Evolutionary conservation across 768 basidiomycete genomes (phyloP), one percentile per base, ranked within the genome.

Genomic region (Chiua virens): DNA sequence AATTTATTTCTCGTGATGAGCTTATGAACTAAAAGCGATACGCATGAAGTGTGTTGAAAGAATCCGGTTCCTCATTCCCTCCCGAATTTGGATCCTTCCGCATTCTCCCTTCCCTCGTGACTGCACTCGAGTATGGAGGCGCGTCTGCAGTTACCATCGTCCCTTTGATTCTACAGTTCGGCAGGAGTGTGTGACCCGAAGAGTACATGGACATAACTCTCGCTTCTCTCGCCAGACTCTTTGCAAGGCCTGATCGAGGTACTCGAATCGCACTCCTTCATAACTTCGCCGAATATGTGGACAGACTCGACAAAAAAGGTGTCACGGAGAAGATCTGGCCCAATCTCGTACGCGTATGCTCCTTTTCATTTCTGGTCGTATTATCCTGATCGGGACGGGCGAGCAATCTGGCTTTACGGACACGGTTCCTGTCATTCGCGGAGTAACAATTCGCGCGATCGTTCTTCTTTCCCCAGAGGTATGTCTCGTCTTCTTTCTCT

Each of bases 351-450:
- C n/a, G 64, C 51, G 21, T 23, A 1, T 10, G 9, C 5, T 42
- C 3, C 10, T 11, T 8, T 17, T 23, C n/a, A 23, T 20, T 14
- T 18, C 28, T 15, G n/a, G n/a, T 7, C 11, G 17, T 15, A 34
- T n/a, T 10, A 11, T 36, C 9, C 21, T 57, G 18, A 58, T 45
- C 1, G 20, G 23, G 23, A 25, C 37, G 30, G 25, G 22, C 32
- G 40, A 96, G 94, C 92, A 96, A 84, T 91, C 92, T 4, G 97
- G 97, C 0, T 98, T 98, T 63, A 80, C 87, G 4, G 97, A 99
- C 65, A 95, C 94, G 0, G 91, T 98, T 3, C 86, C 95, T 1
- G 77, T 98, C 41, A 90, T 99, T 50, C 84, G 97, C 35, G 97
- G 98, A 69, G 92, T 92, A 1, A 98, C 97, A 0, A 81, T 96